Evolutionary conservation across 148 eudicot species (phyloP).

Genomic region (Vaccinium corymbosum): DNA sequence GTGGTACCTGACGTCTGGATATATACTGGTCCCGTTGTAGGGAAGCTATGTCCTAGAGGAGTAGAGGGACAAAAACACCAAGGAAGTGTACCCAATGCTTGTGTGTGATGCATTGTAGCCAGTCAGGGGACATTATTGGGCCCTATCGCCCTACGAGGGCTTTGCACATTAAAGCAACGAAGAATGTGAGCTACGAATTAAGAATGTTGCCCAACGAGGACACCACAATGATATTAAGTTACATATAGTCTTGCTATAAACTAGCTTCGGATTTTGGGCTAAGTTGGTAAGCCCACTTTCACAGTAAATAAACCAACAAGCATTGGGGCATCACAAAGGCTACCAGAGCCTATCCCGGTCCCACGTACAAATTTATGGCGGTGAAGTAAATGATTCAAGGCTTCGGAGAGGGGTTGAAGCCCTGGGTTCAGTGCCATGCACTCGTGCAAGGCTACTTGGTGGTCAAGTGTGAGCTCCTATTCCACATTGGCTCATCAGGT

Average conservation of each 20-base stretch:
- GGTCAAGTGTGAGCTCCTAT: background rate
- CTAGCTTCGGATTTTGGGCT: background rate
- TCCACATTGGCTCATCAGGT: background rate
- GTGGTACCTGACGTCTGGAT: background rate
- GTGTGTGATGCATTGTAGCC: background rate
- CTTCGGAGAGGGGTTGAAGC: background rate
- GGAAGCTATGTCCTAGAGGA: background rate
- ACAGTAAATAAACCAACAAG: background rate
- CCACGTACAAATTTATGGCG: background rate
- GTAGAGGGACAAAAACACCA: background rate
- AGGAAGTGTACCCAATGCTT: background rate
- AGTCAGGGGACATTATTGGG: background rate
- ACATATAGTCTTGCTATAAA: background rate
- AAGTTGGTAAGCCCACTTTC: slow-evolving; percentile 1
- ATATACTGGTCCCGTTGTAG: background rate
- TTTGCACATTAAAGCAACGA: background rate
- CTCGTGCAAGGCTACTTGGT: background rate
- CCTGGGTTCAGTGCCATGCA: background rate
- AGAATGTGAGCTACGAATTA: background rate
- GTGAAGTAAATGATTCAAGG: background rate
- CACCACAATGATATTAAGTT: background rate
- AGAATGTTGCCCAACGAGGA: background rate
- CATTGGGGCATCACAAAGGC: background rate
- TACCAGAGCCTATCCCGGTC: background rate
- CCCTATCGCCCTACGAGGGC: background rate